phyloP scores from a whole-genome alignment of 129 eudicot genomes.

The Pulicaria dysenterica region DNA sequence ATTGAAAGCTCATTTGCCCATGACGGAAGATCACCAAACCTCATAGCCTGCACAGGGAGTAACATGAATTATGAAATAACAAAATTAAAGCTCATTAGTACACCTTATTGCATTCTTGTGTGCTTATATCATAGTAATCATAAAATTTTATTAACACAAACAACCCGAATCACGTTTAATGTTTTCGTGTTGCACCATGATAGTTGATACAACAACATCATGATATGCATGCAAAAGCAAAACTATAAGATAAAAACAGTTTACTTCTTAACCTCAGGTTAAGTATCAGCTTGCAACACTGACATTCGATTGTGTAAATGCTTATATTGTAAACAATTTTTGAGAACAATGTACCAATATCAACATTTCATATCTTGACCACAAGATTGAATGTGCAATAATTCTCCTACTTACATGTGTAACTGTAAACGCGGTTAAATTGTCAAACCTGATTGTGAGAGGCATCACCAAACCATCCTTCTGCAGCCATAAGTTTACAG shows the following conservation, averaged over 20 bases:
- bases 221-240: not conserved
- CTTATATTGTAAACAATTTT: not conserved
- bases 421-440: not conserved
- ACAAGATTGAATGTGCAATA: too few species aligned
- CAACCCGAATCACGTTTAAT: too few species aligned
- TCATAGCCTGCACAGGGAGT: slow-evolving; percentile 79
- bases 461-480: slow-evolving; percentile 78
- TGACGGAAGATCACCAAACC: slow-evolving; percentile 90
- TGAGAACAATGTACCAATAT: not conserved
- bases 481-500: slow-evolving; percentile 50
- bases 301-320: not conserved
- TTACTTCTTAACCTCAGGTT: not conserved
- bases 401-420: too few species aligned
- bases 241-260: not conserved
- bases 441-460: slow-evolving; percentile 82
- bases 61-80: not conserved
- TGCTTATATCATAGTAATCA: too few species aligned
- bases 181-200: too few species aligned
- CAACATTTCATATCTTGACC: too few species aligned
- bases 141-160: too few species aligned
- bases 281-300: slow-evolving; percentile 6
- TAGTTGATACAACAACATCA: too few species aligned
- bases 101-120: not conserved
- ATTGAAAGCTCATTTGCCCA: slow-evolving; percentile 81
- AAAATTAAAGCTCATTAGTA: not conserved